Evolutionary conservation across 495 filamentous ascomycete genomes (phyloP).

Genomic region (Evernia prunastri): DNA sequence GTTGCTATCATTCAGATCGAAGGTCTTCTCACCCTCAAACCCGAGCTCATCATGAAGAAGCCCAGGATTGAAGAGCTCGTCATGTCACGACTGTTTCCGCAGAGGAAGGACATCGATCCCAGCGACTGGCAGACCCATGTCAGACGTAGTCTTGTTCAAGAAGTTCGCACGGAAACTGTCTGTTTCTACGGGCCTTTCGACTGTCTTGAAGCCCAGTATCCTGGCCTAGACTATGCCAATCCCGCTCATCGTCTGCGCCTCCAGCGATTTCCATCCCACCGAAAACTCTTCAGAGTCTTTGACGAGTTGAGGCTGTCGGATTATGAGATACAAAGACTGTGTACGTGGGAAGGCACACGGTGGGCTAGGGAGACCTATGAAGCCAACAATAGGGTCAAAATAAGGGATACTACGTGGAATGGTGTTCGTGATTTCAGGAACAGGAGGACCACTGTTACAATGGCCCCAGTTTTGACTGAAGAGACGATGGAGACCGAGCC

Average conservation of each 20-base stretch:
- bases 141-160: conserved; percentile 67
- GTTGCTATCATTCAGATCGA: neutral
- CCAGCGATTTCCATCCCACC: conserved; percentile 73
- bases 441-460: conserved; percentile 31
- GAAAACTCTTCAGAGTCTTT: conserved; percentile 73
- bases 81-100: conserved; percentile 52
- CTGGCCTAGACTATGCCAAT: conserved; percentile 80
- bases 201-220: conserved; percentile 82
- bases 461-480: conserved; percentile 15
- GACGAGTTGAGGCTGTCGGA: conserved; percentile 70
- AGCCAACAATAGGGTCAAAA: conserved; percentile 61
- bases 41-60: conserved; percentile 49
- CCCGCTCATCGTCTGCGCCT: conserved; percentile 77
- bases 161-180: conserved; percentile 79
- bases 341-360: conserved; percentile 90
- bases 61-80: conserved; percentile 49
- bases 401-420: conserved; percentile 73
- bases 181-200: conserved; percentile 82
- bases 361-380: conserved; percentile 84
- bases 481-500: neutral
- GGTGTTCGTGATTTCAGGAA: conserved; percentile 47
- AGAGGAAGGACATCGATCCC: conserved; percentile 49
- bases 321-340: conserved; percentile 68
- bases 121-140: conserved; percentile 53
- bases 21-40: neutral